A percentile compares a stretch with the other conserved stretches of the same genome.
Conservation (phyloP, 768 basidiomycete genomes). For the Mycena galopus region DNA sequence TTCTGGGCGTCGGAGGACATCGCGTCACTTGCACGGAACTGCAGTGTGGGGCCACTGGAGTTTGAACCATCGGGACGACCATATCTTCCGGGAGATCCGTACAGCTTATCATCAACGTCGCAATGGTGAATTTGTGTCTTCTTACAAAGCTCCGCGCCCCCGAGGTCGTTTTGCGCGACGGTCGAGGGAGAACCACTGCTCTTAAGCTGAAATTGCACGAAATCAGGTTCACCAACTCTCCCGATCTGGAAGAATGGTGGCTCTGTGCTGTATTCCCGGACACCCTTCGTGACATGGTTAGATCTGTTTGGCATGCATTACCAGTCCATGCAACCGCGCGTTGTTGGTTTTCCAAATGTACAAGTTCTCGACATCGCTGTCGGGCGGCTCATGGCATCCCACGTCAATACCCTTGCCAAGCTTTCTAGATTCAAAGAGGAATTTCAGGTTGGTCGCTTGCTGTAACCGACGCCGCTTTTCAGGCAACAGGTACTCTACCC, state of each 20-base stretch:
- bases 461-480: too few species aligned
- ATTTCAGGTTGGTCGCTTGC: too few species aligned
- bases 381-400: neutral
- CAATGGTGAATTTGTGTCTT: neutral
- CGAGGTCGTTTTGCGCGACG: neutral
- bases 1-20: conserved; percentile 16
- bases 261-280: neutral
- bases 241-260: conserved; percentile 3
- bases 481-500: too few species aligned
- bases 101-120: neutral
- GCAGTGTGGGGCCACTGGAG: neutral
- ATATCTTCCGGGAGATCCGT: neutral
- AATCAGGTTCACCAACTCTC: neutral
- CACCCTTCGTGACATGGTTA: neutral
- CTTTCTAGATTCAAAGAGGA: neutral
- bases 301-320: neutral
- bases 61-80: neutral
- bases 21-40: neutral
- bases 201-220: neutral
- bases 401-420: neutral
- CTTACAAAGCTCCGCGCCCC: neutral
- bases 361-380: neutral
- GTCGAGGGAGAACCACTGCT: neutral
- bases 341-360: neutral
- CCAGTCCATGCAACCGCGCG: neutral